Conservation (phyloP, 2,329 filamentous ascomycete genomes). For the Phialocephala subalpina region DNA sequence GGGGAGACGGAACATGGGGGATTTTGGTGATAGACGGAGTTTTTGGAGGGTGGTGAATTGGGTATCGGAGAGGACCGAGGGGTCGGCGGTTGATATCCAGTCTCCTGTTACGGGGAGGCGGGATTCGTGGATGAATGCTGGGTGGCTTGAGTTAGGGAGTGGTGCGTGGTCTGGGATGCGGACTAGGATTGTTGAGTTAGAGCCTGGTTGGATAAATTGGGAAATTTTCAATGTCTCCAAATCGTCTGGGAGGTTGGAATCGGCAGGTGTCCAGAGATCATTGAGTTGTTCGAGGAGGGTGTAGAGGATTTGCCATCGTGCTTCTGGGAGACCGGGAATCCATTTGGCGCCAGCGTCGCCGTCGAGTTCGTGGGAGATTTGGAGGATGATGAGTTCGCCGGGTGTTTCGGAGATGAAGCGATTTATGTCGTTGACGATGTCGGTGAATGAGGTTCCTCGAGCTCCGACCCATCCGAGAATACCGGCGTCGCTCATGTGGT, state of each 20-base stretch:
- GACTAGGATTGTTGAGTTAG: slow-evolving; percentile 34
- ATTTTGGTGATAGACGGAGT: slow-evolving; percentile 1
- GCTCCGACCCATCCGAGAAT: slow-evolving; percentile 17
- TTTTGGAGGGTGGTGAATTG: slow-evolving; percentile 24
- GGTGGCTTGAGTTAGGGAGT: slow-evolving; percentile 3
- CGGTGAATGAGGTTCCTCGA: slow-evolving; percentile 25
- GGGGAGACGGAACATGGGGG: slow-evolving; percentile 17
- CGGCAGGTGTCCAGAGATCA: slow-evolving; percentile 31
- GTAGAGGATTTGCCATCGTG: slow-evolving; percentile 30
- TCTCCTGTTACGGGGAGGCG: slow-evolving; percentile 24
- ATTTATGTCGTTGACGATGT: slow-evolving; percentile 36
- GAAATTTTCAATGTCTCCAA: slow-evolving; percentile 30
- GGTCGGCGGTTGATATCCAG: slow-evolving; percentile 27
- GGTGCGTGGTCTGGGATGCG: slow-evolving; percentile 27
- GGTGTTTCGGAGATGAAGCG: slow-evolving; percentile 33
- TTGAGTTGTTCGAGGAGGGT: slow-evolving; percentile 22
- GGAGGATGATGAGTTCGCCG: slow-evolving; percentile 37
- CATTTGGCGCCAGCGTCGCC: slow-evolving; percentile 15
- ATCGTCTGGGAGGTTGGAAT: slow-evolving; percentile 20
- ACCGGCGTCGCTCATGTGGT: slow-evolving; percentile 18
- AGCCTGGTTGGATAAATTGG: slow-evolving; percentile 34
- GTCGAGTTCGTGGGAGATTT: slow-evolving; percentile 34
- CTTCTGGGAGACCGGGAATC: slow-evolving; percentile 8
- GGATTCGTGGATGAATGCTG: slow-evolving; percentile 25
- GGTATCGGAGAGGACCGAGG: slow-evolving; percentile 17